Evolutionary conservation across 495 filamentous ascomycete species (phyloP), one percentile per base, ranked within the genome.

Genomic region (Thermochaetoides thermophila): DNA sequence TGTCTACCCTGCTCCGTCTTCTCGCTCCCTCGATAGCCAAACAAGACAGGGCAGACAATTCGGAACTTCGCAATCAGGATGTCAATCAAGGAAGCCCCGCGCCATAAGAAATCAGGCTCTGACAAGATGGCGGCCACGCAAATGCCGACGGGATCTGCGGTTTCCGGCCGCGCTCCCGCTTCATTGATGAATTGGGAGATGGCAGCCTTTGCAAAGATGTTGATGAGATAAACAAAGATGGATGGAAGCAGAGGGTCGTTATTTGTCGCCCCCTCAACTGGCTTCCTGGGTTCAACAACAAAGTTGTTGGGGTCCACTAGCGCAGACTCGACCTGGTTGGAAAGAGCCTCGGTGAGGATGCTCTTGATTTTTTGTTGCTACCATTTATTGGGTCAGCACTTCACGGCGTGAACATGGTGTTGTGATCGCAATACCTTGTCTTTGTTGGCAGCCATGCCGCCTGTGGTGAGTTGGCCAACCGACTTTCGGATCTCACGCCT

Each of bases 31-130:
- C 69, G 67, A 44, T 85, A 76, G 13, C 91, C 91, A 53, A 81
- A 96, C 8, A 99, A 62, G 8, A 84, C 76, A 3, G 91, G 87
- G 46, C 84, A 93, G 17, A 71, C 64, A 4, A 76, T 62, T 25
- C 81, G 74, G 40, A 82, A 78, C 50, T 96, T 94, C 18, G 89
- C 84, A 48, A 91, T 71, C 14, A 96, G 55, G 32, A 96, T 79
- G 42, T 95, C 86, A 27, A 84, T 78, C 42, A 96, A 60, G 9
- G 74, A 70, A 20, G 63, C 54, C 2, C 78, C 82, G 18, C 81
- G 68, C 67, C 78, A 83, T 12, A 64, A 57, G 43, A 84, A 78
- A 1, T 66, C 54, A 0, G 71, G 59, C 13, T 67, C 59, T 3
- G 84, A 75, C 46, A 94, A 87, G 15, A 86, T 70, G 29, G 75